These are phyloP conservation scores for Plasmopara muralis DNA, from an alignment of 352 stramenopile genomes.

Conservation along the genomic window DNA sequence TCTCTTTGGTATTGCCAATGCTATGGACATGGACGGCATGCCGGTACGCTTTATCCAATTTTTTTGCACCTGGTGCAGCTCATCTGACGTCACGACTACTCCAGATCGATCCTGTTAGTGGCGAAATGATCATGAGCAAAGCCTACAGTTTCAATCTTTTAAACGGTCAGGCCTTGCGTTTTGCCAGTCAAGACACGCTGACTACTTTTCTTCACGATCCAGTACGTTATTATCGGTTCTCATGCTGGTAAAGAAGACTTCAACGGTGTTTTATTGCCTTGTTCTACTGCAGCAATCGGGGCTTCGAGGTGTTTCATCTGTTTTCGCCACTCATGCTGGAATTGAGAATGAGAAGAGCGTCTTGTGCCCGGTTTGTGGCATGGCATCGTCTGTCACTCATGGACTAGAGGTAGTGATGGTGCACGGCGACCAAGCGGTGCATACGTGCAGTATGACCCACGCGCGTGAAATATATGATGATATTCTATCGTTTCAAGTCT, in stretches of 20 bases:
- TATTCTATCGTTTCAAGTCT: constrained; percentile 37
- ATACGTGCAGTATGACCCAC: constrained; percentile 66
- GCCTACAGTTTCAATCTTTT: constrained; percentile 52
- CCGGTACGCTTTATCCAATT: constrained; percentile 24
- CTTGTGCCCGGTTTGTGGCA: constrained; percentile 64
- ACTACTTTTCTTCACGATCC: constrained; percentile 46
- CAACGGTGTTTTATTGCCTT: not conserved
- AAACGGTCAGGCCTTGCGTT: constrained; percentile 59
- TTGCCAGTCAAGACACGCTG: constrained; percentile 48
- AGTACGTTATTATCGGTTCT: constrained; percentile 11
- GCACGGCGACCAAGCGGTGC: constrained; percentile 53
- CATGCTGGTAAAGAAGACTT: not conserved
- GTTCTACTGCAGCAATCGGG: constrained; percentile 23
- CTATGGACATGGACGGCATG: constrained; percentile 53
- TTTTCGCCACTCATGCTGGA: constrained; percentile 5
- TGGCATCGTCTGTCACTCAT: constrained; percentile 43
- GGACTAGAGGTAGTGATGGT: constrained; percentile 47
- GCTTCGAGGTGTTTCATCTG: constrained; percentile 36
- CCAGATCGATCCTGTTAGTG: constrained; percentile 54
- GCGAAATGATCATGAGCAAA: constrained; percentile 62
- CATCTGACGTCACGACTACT: not conserved
- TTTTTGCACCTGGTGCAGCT: too few relatives aligned
- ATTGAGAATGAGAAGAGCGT: constrained; percentile 12
- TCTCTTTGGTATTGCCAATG: not conserved
- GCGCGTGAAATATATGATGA: constrained; percentile 54